These are phyloP conservation scores for Magnolia kwangsiensis DNA, from an alignment of 164 flowering plant species.

Conservation along the genomic window DNA sequence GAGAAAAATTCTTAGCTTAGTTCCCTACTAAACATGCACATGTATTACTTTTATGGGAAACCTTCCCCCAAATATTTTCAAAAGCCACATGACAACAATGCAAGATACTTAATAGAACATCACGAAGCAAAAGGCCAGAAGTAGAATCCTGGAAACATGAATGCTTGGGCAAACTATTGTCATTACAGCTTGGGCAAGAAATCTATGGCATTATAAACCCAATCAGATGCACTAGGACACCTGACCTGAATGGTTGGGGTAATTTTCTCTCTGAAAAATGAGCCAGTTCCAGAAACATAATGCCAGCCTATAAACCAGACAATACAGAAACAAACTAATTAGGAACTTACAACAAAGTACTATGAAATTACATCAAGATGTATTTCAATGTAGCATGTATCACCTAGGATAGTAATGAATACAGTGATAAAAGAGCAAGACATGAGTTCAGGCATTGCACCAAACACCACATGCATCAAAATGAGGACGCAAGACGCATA, in stretches of 20 bases:
- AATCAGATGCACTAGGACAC: neutral
- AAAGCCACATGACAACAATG: no score
- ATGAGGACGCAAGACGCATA: neutral
- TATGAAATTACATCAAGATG: neutral
- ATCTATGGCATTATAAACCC: neutral
- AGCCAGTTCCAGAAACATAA: neutral
- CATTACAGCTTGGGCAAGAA: neutral
- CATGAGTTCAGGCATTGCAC: neutral
- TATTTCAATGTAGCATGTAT: neutral
- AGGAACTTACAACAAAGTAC: neutral
- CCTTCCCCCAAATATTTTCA: no score
- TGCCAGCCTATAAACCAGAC: neutral
- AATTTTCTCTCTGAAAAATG: neutral
- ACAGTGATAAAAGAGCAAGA: neutral
- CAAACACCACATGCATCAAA: neutral
- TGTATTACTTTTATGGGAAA: neutral
- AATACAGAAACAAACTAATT: neutral
- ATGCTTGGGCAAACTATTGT: no score
- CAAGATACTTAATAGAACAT: no score
- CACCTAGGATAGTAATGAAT: neutral
- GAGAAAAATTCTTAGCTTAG: neutral
- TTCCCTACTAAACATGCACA: neutral
- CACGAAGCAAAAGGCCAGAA: no score
- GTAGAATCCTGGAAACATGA: no score
- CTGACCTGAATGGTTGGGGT: neutral